Base-by-base conservation (phyloP, 2,329 filamentous ascomycete genomes). In the Penicillium sclerotiorum region DNA sequence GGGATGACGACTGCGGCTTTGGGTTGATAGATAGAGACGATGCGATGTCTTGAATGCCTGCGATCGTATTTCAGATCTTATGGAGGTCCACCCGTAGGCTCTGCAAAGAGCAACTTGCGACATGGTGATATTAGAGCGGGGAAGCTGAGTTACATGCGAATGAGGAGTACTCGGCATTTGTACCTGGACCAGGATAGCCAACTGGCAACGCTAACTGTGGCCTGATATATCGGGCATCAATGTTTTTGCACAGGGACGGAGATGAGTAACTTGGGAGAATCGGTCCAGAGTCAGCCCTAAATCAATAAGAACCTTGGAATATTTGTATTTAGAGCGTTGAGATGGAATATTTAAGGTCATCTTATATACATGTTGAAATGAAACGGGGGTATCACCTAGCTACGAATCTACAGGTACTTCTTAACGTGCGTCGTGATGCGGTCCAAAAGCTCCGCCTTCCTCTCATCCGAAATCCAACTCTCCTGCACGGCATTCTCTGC, bases 401-500 rank as follows among this genome's bases (percentile, higher is more conserved):
- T 9, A 18, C 33, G 20, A 21, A 51, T 40, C 2, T 43, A 43
- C 56, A 63, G 50, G 49, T 66, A 53, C 56, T 57, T 56, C 43
- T 53, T 50, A 5, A 72, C 63, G 59, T 70, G 64, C 2, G 55
- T 57, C 37, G 70, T 63, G 48, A 72, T 68, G 27, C 48, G 51
- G 48, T 52, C 47, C 59, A 85, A 58, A 50, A 90, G 66, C 58
- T 80, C 77, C 4, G 63, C 63, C 73, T 90, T 91, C 63, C 88
- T 80, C 55, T 74, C 74, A 32, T 81, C 75, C 25, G 73, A 72
- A 63, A 87, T 87, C 88, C 88, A 91, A 63, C 87, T 90, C 20
- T 84, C 85, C 53, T 81, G 73, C 9, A 90, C 83, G 17, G 81
- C 77, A 30, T 81, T 81, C 55, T 76, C 75, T 9, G 80, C 83